Evolutionary conservation across 768 basidiomycete genomes (phyloP), one percentile per base, ranked within the genome.

Genomic region (Lepiota venenata): DNA sequence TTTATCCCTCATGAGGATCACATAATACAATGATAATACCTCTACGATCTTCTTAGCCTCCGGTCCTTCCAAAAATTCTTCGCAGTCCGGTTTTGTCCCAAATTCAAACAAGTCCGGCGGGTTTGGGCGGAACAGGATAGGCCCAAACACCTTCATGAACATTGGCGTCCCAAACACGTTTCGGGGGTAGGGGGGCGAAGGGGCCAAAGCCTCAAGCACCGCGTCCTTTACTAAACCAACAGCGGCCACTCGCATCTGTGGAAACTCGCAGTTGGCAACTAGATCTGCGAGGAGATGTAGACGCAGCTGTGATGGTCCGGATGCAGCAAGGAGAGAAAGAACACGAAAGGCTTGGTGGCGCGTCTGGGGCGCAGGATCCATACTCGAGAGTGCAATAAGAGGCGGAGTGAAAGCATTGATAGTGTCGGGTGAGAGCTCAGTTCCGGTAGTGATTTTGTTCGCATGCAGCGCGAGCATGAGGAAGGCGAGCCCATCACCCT

Each of bases 181-280:
- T 2, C 38, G 49, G 22, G 58, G 15, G 5, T 64, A 61, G 9
- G 57, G 27, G n/a, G 65, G 51, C 10, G 44, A 49, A 10, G 69
- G 58, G 5, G 39, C 27, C 8, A 78, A 66, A 0, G 75, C 79
- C 46, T 85, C 78, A 10, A 91, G 64, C 1, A 84, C 69, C 1
- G 81, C 79, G 47, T 91, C 87, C 63, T 85, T 87, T 1, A 89
- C 74, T 2, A 91, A 71, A 0, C 85, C 84, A 0, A 91, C 74
- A 0, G 85, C 79, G 0, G 87, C 85, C 0, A 82, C 80, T 8
- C 83, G 77, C 76, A 91, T 87, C 61, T 87, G 84, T 0, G 84
- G 84, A 43, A 79, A 78, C 14, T 79, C 69, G 4, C 66, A 65
- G 53, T 81, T 73, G 2, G 62, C 60, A 15, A 80, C 75, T 18